Base-by-base conservation (phyloP, 2,329 filamentous ascomycete species). In the Fusarium coicis region DNA sequence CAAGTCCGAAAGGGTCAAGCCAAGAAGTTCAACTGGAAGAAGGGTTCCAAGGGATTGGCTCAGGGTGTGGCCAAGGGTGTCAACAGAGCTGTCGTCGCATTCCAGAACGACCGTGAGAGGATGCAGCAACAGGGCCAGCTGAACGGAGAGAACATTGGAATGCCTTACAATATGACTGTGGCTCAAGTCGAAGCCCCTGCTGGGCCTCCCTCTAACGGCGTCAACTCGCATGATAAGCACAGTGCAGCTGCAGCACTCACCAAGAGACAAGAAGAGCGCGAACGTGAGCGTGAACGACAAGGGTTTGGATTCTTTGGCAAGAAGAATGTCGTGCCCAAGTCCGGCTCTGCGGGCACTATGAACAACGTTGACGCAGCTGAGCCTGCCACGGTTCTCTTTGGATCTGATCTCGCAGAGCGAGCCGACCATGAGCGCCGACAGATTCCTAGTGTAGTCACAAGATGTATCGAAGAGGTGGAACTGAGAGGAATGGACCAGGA, bases 11-110 rank as follows among this genome's bases (percentile, higher is more conserved):
- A 98, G 84, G 95, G 93, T 36, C 95, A 97, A 80, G 91, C 93
- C 60, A 97, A 95, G 85, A 98, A 98, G 82, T 98, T 98, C 84
- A 97, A 97, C 84, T 98, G 96, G 95, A 97, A 98, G 88, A 97
- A 97, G 86, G 95, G 95, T 43, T 94, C 94, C 43, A 96, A 97
- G 83, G 95, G 93, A 63, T 92, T 98, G 77, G 95, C 95, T 34
- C 97, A 98, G 82, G 96, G 95, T 79, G 93, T 98, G 57, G 93
- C 93, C 69, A 98, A 98, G 85, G 95, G 95, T 58, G 91, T 98
- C 81, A 97, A 97, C 82, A 93, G 95, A 61, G 95, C 95, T 10
- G 97, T 98, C 67, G 92, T 92, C 55, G 92, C 92, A 60, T 91
- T 88, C 86, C 89, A 87, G 79, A 90, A 83, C 78, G 86, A 87